phyloP scores from a whole-genome alignment of 2,329 filamentous ascomycete species.

The Parafenestella ontariensis region DNA sequence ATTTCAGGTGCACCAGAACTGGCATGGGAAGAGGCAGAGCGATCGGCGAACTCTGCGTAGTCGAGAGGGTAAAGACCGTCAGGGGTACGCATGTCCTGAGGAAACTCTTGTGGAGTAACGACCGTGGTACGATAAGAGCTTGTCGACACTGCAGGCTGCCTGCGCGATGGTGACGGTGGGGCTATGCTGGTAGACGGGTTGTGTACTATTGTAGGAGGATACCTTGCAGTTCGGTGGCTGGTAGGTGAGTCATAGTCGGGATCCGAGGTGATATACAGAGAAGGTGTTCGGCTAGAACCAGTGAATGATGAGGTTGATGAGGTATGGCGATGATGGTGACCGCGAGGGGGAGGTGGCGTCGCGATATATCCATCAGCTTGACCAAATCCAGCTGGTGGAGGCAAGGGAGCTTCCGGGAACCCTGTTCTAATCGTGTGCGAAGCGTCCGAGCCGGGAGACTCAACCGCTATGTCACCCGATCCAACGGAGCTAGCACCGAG shows the following conservation, averaged over 20 bases:
- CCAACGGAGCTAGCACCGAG: constrained; percentile 23
- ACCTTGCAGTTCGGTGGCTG: constrained; percentile 24
- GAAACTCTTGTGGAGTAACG: constrained; percentile 21
- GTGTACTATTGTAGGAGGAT: constrained; percentile 38
- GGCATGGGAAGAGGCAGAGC: constrained; percentile 26
- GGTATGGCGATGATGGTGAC: constrained; percentile 33
- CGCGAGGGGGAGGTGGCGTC: constrained; percentile 23
- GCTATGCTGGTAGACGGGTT: constrained; percentile 22
- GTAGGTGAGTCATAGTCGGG: constrained; percentile 37
- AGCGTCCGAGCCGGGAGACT: constrained; percentile 40
- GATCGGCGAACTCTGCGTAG: constrained; percentile 28
- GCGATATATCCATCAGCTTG: constrained; percentile 28
- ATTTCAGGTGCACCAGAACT: constrained; percentile 31
- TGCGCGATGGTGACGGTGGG: constrained; percentile 28
- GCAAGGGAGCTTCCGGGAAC: constrained; percentile 36
- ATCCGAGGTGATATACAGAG: constrained; percentile 40
- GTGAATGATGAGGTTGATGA: constrained; percentile 40
- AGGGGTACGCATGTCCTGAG: constrained; percentile 14
- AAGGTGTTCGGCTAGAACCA: constrained; percentile 35
- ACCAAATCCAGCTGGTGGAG: constrained; percentile 20
- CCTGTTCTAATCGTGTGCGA: constrained; percentile 43
- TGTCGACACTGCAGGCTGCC: constrained; percentile 15
- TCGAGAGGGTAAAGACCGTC: constrained; percentile 25
- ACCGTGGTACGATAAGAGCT: constrained; percentile 29
- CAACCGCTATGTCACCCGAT: constrained; percentile 34